Conservation (phyloP, 1,284 basidiomycete genomes). For the Fomitopsis pinicola region DNA sequence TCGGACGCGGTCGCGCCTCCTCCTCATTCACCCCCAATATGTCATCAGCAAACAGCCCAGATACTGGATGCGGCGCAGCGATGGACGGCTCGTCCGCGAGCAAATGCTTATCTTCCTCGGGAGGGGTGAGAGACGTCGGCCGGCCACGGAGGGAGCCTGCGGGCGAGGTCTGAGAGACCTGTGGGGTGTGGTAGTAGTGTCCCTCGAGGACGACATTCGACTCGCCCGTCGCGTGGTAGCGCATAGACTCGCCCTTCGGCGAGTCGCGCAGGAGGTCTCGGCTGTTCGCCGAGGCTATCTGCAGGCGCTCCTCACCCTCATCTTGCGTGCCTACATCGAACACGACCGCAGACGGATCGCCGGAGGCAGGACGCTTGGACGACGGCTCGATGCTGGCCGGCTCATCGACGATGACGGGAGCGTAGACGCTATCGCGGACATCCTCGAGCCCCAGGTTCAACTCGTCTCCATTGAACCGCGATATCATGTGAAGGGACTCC, state of each 20-base stretch:
- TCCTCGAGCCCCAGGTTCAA: conserved; percentile 67
- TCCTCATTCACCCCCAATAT: too few species aligned
- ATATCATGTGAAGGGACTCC: conserved; percentile 77
- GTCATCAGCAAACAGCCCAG: neutral
- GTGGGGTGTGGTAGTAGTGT: conserved; percentile 30
- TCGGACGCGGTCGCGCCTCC: conserved; percentile 3
- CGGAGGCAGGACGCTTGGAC: neutral
- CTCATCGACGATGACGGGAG: neutral
- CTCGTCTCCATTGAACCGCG: conserved; percentile 76
- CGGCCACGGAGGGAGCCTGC: neutral
- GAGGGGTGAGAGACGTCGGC: neutral
- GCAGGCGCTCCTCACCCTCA: neutral
- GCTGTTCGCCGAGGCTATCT: conserved; percentile 13
- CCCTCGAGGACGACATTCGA: conserved; percentile 34
- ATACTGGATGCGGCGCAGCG: neutral
- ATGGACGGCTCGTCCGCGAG: neutral
- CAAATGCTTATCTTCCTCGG: neutral
- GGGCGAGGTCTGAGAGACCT: neutral
- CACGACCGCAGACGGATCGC: conserved; percentile 1
- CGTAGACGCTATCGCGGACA: conserved; percentile 34
- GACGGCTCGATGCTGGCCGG: neutral
- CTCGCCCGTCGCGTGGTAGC: conserved; percentile 37
- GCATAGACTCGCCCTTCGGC: conserved; percentile 23
- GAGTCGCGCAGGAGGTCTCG: conserved; percentile 12
- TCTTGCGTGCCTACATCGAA: conserved; percentile 13